Evolutionary conservation across 2,329 filamentous ascomycete species (phyloP).

Genomic region (Aureobasidium sp.): DNA sequence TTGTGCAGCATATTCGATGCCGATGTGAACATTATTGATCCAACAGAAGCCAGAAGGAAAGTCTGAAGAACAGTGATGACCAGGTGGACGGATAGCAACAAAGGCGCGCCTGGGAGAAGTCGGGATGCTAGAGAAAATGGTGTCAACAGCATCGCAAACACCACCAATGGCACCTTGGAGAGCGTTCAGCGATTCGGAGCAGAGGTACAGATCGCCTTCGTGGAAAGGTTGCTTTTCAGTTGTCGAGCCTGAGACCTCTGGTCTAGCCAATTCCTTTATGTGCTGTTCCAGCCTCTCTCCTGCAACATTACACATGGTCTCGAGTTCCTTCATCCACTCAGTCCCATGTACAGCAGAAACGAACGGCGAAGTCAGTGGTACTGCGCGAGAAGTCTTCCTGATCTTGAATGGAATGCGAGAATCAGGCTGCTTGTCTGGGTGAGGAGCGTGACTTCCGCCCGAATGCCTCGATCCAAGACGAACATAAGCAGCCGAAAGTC

Average conservation of each 20-base stretch:
- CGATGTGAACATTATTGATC: slow-evolving; percentile 97
- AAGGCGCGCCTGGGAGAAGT: slow-evolving; percentile 54
- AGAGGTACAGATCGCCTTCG: slow-evolving; percentile 85
- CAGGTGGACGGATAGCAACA: slow-evolving; percentile 84
- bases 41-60: slow-evolving; percentile 95
- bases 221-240: slow-evolving; percentile 64
- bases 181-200: slow-evolving; percentile 73
- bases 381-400: slow-evolving; percentile 63
- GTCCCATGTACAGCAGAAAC: slow-evolving; percentile 87
- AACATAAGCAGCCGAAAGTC: slow-evolving; percentile 80
- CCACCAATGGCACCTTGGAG: slow-evolving; percentile 88
- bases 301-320: slow-evolving; percentile 72
- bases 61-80: slow-evolving; percentile 86
- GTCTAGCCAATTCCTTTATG: slow-evolving; percentile 66
- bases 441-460: slow-evolving; percentile 59
- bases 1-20: slow-evolving; percentile 82
- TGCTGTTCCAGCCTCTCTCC: slow-evolving; percentile 68
- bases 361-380: slow-evolving; percentile 63
- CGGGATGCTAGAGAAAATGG: slow-evolving; percentile 54
- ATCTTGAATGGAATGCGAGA: slow-evolving; percentile 69
- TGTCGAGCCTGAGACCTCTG: slow-evolving; percentile 19
- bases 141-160: slow-evolving; percentile 86
- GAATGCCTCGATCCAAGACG: slow-evolving; percentile 74
- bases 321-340: slow-evolving; percentile 90
- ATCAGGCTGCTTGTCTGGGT: slow-evolving; percentile 53